Evolutionary conservation across 495 filamentous ascomycete genomes (phyloP), one percentile per base, ranked within the genome.

Genomic region (Aspergillus nidulans): DNA sequence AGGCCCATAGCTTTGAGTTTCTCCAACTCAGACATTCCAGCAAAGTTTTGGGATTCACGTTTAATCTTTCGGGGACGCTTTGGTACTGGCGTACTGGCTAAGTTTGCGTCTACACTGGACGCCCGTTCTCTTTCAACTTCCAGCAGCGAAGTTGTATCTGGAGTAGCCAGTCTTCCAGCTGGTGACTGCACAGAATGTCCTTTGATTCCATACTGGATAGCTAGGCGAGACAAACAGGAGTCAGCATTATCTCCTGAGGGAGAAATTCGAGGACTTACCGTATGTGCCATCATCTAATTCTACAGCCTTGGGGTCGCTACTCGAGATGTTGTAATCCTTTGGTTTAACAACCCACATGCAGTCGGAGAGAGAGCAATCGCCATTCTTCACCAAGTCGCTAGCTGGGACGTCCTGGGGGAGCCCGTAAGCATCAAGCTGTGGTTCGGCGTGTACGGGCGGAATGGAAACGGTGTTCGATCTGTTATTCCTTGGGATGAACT

Each of bases 401-500:
- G 57, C 54, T 4, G 69, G 55, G 18, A 61, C 53, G 19, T 68
- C 59, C 10, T 59, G 28, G 1, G 78, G 72, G 28, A 87, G 75
- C 6, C 84, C 84, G 64, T 81, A 74, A 32, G 77, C 63, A 58
- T 86, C 81, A 13, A 81, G 57, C 13, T 77, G 58, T 9, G 69
- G 65, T 44, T 63, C 48, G 6, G 63, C 70, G 50, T 77, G 65
- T 20, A 72, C 61, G 15, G 69, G 64, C 9, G 71, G 72, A 40
- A 71, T 58, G 25, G 53, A 19, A 39, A 66, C 25, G 20, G 57
- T 68, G 16, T 61, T 52, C 13, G 63, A 51, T 42, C 75, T 77
- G 19, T 57, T 19, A 25, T 69, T 68, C 43, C 73, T 75, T n/a
- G 68, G 62, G 25, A 68, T 55, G 30, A 71, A 74, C 50, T 74